Evolutionary conservation across 345 rosid species (phyloP).

Genomic region (Abelmoschus esculentus): DNA sequence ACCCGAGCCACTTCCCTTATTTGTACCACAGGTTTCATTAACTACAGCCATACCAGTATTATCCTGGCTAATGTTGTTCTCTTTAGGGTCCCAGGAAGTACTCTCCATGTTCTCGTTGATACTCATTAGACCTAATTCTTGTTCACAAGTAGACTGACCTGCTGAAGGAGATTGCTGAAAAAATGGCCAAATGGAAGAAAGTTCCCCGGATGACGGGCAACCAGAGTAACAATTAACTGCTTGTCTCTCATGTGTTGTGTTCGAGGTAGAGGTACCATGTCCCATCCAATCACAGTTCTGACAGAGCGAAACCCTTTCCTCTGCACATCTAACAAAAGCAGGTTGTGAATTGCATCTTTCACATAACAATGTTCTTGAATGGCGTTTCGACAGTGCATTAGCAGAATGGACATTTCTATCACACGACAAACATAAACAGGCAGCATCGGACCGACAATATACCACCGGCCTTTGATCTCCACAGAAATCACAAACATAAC

Average conservation of each 20-base stretch:
- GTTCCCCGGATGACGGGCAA: conserved; percentile 88
- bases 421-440: conserved; percentile 89
- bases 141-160: conserved; percentile 58
- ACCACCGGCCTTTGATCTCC: conserved; percentile 86
- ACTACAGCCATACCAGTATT: conserved; percentile 24
- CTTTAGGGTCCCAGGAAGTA: conserved; percentile 25
- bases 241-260: conserved; percentile 64
- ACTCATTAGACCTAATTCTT: conserved; percentile 83
- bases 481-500: conserved; percentile 89
- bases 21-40: conserved; percentile 11
- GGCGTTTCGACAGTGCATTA: conserved; percentile 85
- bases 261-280: conserved; percentile 49
- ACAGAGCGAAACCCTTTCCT: conserved; percentile 80
- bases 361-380: conserved; percentile 78
- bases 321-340: conserved; percentile 67
- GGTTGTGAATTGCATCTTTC: conserved; percentile 91
- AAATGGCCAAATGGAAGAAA: conserved; percentile 86
- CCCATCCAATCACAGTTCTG: conserved; percentile 91
- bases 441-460: conserved; percentile 92
- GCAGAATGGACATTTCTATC: conserved; percentile 93
- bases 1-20: conserved; percentile 30
- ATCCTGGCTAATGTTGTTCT: conserved; percentile 28
- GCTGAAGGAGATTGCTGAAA: conserved; percentile 41
- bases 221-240: conserved; percentile 74
- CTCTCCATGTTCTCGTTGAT: conserved; percentile 42